A percentile compares a stretch with the other conserved stretches of the same genome.
These are phyloP conservation scores for Wickerhamiella allomyrinae DNA, from an alignment of 805 yeast genomes.

Conservation along the genomic window DNA sequence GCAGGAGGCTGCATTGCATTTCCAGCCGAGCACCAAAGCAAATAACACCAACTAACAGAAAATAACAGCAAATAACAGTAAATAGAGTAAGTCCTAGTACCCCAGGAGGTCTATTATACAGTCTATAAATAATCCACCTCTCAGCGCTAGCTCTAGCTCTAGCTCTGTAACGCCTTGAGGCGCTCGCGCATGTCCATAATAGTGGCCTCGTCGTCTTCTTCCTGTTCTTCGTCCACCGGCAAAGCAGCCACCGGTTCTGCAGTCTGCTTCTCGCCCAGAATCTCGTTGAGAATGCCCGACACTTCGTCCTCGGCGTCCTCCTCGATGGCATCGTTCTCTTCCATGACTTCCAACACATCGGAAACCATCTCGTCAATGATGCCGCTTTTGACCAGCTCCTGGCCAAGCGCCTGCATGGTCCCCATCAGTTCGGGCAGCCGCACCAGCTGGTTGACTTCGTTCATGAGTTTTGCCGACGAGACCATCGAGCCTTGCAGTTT, in stretches of 20 bases:
- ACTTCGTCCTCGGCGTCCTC: constrained; percentile 28
- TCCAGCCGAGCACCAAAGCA: too few species aligned
- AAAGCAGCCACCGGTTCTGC: constrained; percentile 27
- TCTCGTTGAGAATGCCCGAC: constrained; percentile 26
- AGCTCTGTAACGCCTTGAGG: constrained; percentile 65
- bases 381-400: constrained; percentile 54
- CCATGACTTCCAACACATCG: constrained; percentile 63
- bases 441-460: constrained; percentile 69
- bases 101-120: too few species aligned
- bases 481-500: constrained; percentile 73
- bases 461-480: constrained; percentile 68
- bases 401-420: constrained; percentile 74
- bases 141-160: too few species aligned
- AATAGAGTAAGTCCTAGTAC: too few species aligned
- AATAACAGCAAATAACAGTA: too few species aligned
- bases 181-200: constrained; percentile 81
- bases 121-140: too few species aligned
- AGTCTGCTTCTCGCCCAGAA: constrained; percentile 37
- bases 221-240: constrained; percentile 29
- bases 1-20: too few species aligned
- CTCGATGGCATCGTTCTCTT: constrained; percentile 44
- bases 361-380: constrained; percentile 91
- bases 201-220: constrained; percentile 58
- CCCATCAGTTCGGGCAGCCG: constrained; percentile 64
- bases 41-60: too few species aligned